Evolutionary conservation across 225 moss, liverwort and hornwort genomes (phyloP).

Genomic region (Thuidium tamariscinum): DNA sequence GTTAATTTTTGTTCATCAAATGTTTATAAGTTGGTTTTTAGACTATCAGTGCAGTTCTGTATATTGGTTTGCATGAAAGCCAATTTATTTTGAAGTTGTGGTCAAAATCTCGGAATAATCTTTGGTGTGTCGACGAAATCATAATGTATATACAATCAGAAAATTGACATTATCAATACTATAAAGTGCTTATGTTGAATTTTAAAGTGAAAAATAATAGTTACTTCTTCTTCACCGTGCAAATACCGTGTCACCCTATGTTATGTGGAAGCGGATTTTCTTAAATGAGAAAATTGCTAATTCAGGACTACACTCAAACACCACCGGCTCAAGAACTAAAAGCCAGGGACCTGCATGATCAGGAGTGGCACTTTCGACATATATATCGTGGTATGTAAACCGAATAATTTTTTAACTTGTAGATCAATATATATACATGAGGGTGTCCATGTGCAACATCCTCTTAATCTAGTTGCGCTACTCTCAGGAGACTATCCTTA

Average conservation of each 20-base stretch:
- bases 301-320: conserved; percentile 36
- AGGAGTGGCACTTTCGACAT: conserved; percentile 52
- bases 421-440: not conserved
- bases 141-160: not conserved
- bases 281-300: not conserved
- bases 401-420: not conserved
- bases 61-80: not conserved
- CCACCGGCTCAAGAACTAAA: conserved; percentile 55
- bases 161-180: not conserved
- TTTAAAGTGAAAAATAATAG: not conserved
- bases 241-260: not conserved
- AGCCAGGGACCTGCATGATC: conserved; percentile 49
- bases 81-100: not conserved
- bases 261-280: not conserved
- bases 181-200: not conserved
- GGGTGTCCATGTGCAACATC: not conserved
- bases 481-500: not conserved
- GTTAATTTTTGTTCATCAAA: not conserved
- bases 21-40: not conserved
- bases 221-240: not conserved
- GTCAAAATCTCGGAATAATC: not conserved
- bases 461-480: not conserved
- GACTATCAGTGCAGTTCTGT: not conserved
- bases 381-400: conserved; percentile 38
- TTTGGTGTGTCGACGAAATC: not conserved